Evolutionary conservation across 1,284 basidiomycete genomes (phyloP), one percentile per base, ranked within the genome.

Genomic region (Athelia sp.): DNA sequence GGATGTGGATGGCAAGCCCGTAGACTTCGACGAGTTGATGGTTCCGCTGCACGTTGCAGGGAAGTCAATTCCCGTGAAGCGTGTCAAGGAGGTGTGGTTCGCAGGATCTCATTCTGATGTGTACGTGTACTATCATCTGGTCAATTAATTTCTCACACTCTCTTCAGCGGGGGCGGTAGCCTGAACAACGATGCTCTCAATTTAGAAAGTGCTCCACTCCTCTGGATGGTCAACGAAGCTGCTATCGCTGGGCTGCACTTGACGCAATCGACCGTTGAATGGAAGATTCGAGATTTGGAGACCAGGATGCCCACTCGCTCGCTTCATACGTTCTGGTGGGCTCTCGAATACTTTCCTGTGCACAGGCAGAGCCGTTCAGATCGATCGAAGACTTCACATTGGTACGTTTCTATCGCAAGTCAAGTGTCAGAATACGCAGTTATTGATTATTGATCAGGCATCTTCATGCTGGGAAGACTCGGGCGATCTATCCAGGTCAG

Each of bases 41-140:
- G 38, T 22, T 22, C n/a, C 14, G 15, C n/a, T n/a, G n/a, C n/a
- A n/a, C n/a, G n/a, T n/a, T n/a, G 21, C 4, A 21, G 35, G 46
- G 46, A 15, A 17, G 18, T 4, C 22, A 6, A 29, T 29, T 6
- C 6, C 4, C 13, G 26, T 29, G 26, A 29, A 29, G 36, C 15
- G 35, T 4, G 21, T 42, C 18, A 48, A 48, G 24, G 47, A 48
- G 24, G 47, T 48, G 9, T 48, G 47, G 47, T 48, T 48, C 26
- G 19, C 47, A 15, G 47, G 47, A 10, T 40, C 38, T 17, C 47
- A 43, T 42, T 43, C 23, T 8, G 47, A 48, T 21, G 24, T 48
- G 47, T 43, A 14, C 14, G 47, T 48, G 4, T 21, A 14, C 38
- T n/a, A 11, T 21, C 10, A 18, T 42, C 18, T 21, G 14, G 24